Percentiles rank a stretch among this genome's conserved stretches.
These are phyloP conservation scores for Globisporangium polare DNA, from an alignment of 352 stramenopile species.

Conservation along the genomic window DNA sequence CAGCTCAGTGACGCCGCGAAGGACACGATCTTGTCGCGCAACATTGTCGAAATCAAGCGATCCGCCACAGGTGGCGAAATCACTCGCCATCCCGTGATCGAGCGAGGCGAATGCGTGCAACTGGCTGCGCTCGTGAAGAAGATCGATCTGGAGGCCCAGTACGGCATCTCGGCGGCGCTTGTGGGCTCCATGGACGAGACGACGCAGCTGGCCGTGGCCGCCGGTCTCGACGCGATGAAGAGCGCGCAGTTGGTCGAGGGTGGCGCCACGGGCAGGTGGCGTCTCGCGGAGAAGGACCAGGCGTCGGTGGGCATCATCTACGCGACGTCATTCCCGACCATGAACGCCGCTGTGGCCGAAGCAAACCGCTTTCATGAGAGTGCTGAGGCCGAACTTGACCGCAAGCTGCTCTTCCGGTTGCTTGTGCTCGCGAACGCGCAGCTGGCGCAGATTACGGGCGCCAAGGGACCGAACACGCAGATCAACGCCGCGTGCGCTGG, in stretches of 20 bases:
- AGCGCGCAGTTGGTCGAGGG: conserved; percentile 81
- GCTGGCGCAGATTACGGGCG: conserved; percentile 93
- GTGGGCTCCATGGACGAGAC: conserved; percentile 94
- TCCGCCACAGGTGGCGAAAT: conserved; percentile 32
- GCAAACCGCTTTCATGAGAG: conserved; percentile 67
- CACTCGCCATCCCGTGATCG: conserved; percentile 36
- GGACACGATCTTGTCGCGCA: conserved; percentile 90
- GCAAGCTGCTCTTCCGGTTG: conserved; percentile 96
- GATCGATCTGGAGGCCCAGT: conserved; percentile 73
- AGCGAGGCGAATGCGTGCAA: conserved; percentile 74
- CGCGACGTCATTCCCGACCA: conserved; percentile 93
- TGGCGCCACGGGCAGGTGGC: conserved; percentile 76
- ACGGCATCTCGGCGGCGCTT: conserved; percentile 86
- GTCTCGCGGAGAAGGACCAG: conserved; percentile 79
- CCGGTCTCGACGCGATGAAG: conserved; percentile 93
- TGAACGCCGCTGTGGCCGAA: conserved; percentile 92
- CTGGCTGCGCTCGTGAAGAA: conserved; percentile 81
- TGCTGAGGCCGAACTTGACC: conserved; percentile 82
- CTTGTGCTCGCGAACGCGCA: conserved; percentile 95
- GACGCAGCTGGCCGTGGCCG: conserved; percentile 92
- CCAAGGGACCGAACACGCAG: conserved; percentile 94
- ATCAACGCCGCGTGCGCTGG: conserved; percentile 95
- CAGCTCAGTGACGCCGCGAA: conserved; percentile 60
- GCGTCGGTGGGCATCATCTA: conserved; percentile 94
- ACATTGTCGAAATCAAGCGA: conserved; percentile 87